Base-by-base conservation (phyloP, 2,329 filamentous ascomycete genomes). In the Neofusicoccum ribis region DNA sequence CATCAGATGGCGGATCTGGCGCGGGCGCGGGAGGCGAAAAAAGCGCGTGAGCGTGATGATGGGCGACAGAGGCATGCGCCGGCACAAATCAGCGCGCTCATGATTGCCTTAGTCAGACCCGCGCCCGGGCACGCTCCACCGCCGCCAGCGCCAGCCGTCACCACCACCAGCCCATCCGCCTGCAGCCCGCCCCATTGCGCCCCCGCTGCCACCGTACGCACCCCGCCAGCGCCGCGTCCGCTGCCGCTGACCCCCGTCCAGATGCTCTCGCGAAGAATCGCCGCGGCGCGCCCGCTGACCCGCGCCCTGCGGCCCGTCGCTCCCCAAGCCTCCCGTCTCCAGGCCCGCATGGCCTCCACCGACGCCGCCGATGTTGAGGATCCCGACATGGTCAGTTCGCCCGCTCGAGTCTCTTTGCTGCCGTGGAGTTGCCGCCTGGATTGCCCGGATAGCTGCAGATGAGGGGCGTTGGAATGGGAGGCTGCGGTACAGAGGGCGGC, bases 381-480 rank as follows among this genome's bases (percentile, higher is more conserved):
- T 71, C 89, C 89, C 23, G 82, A 80, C 68, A 87, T 88, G 87
- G 88, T 89, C 72, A 78, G 85, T 81, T n/a, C 61, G 17, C 43
- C 27, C 20, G 37, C 12, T 31, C 37, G 3, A 11, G 20, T 39
- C 44, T 31, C 23, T 11, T 17, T 4, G 14, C 12, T 44, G 23
- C 41, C 39, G 8, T 17, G 9, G 14, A 14, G 15, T 50, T 58
- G 27, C 12, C 27, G 20, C 66, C 23, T 20, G 20, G 58, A 27
- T 60, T 51, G 37, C n/a, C 41, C 15, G 58, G 31, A 50, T 17
- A 31, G 39, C 37, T 34, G 56, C 15, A 23, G 27, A 60, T 60
- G 56, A 47, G 43, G 5, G 27, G n/a, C 12, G 27, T 27, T 15
- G 20, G 43, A 14, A 3, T 36, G 41, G 56, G 43, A 23, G 37